Evolutionary conservation across 176 grass and related monocot species (phyloP), one percentile per base, ranked within the genome.

Genomic region (Secale cereale): DNA sequence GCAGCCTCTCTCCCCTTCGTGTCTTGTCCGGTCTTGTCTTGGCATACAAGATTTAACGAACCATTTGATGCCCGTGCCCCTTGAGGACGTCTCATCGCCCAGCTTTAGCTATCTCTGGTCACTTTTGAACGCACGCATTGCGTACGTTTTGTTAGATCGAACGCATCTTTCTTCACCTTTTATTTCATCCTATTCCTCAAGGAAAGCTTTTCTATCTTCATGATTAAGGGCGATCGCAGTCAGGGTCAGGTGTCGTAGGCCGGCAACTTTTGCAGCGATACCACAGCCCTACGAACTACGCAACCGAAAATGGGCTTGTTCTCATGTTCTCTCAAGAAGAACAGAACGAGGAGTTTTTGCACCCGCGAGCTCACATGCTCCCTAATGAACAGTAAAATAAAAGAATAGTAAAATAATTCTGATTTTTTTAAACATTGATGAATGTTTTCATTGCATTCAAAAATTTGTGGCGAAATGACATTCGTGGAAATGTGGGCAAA

Each of bases 81-180:
- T 56, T 25, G 19, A 9, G 14, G 28, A 29, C 80, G 68, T 80
- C 81, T 13, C 81, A 79, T 74, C 76, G n/a, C 16, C 52, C 39
- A 23, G 8, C 9, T n/a, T 40, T 33, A 33, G 64, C 68, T 40
- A 29, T 5, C 27, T 4, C 19, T 12, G 56, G 26, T 71, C 54
- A 19, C 71, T 86, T 82, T 86, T 65, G 10, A 69, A 72, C 16
- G 72, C 88, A 82, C 65, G 74, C 45, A 79, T 61, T 37, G 26
- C 33, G 45, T 78, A 78, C 65, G 57, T 70, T 79, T 91, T 76
- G 59, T 87, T 84, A 76, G 85, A 84, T 87, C 81, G 46, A 60
- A 87, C 76, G 54, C 85, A 50, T 67, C 81, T 87, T 84, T 84
- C 81, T 0, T 39, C 74, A 36, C 80, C 70, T 43, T 43, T 43